Base-by-base conservation (phyloP, 805 yeast genomes). In the Barnettozyma populi region DNA sequence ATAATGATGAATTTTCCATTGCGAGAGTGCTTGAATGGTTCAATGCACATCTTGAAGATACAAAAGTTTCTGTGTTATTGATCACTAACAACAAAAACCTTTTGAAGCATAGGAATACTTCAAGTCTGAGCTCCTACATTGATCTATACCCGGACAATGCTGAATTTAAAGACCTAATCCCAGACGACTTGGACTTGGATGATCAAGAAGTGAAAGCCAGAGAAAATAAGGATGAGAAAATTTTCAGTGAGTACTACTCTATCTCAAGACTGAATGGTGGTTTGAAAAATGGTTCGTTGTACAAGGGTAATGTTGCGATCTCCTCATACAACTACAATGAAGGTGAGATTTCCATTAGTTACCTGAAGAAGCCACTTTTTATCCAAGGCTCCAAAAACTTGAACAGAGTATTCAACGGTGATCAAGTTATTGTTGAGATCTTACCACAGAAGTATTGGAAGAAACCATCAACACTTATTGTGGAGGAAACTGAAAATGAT, bases 341-440 rank as follows among this genome's bases (percentile, higher is more conserved):
- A 68, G 99, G 96, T 44, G 76, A 86, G 1, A 84, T 94, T 2
- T 75, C 79, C 44, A 78, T 86, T 5, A 71, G 83, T 2, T 78
- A 85, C 0, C 83, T 88, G 60, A 82, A 88, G 38, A 85, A 83
- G 62, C 97, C 97, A 1, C 72, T 94, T 27, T 70, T 92, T 36
- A 72, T 94, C 35, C 67, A 86, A 11, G 99, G 99, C 0, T 75
- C 90, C 41, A 87, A 86, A 59, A 82, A 83, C 63, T 68, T 94
- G 56, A 94, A 94, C 64, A 80, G 99, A 66, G 86, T 92, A 0
- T 92, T 92, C 69, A 88, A 87, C 57, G 90, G 96, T 24, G 99
- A 94, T 61, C 77, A 81, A 34, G 98, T 94, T 27, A 86, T 90
- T 41, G 89, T 94, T 5, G 98, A 94, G 66, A 69, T 94, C 38